These are phyloP conservation scores for Herpetospermum pedunculosum DNA, from an alignment of 306 rosid genomes.

Conservation along the genomic window DNA sequence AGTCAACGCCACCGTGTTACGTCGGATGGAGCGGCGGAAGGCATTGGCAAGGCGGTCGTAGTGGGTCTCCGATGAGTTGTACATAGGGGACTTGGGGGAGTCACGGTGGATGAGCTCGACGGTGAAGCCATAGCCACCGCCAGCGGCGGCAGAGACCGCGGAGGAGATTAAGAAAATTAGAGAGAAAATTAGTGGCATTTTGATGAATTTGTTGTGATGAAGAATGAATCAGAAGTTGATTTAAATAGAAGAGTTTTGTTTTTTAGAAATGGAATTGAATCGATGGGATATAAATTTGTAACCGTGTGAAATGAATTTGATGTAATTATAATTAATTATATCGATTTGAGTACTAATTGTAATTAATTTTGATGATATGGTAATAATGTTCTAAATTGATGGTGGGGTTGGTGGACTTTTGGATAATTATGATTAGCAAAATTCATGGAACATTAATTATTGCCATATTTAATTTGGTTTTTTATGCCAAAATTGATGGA, in stretches of 20 bases:
- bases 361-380: too few relatives aligned
- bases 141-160: background rate
- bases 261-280: background rate
- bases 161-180: background rate
- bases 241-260: background rate
- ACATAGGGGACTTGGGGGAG: slow-evolving; percentile 37
- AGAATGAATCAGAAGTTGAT: background rate
- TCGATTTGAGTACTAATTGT: too few relatives aligned
- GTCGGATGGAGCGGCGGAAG: slow-evolving; percentile 20
- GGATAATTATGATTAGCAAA: too few relatives aligned
- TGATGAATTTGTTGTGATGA: background rate
- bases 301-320: too few relatives aligned
- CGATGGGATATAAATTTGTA: background rate
- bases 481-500: too few relatives aligned
- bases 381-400: too few relatives aligned
- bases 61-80: slow-evolving; percentile 13
- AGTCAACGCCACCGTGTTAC: background rate
- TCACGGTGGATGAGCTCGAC: slow-evolving; percentile 43
- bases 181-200: background rate
- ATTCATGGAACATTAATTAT: too few relatives aligned
- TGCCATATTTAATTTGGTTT: too few relatives aligned
- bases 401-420: too few relatives aligned
- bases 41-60: slow-evolving; percentile 18
- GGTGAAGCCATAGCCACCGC: slow-evolving; percentile 7
- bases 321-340: too few relatives aligned